A percentile compares a stretch with the other conserved stretches of the same genome.
These are phyloP conservation scores for Ogataea wickerhamii DNA, from an alignment of 805 yeast genomes.

Conservation along the genomic window DNA sequence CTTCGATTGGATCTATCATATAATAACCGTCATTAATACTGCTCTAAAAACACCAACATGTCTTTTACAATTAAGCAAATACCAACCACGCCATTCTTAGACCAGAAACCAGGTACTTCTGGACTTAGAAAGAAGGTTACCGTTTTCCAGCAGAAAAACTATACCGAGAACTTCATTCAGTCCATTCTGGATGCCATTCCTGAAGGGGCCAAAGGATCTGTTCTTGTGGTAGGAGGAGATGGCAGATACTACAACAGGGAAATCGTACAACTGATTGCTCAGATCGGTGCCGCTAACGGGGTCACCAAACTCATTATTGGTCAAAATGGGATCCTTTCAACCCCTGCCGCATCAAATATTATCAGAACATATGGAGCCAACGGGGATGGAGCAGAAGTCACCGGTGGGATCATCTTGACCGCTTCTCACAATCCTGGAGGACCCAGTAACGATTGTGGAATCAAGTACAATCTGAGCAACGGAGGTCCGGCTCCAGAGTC, in stretches of 20 bases:
- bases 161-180: slow-evolving; percentile 93
- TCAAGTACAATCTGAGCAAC: slow-evolving; percentile 88
- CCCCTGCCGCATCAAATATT: slow-evolving; percentile 95
- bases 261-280: slow-evolving; percentile 76
- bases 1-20: no score
- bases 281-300: slow-evolving; percentile 88
- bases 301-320: slow-evolving; percentile 84
- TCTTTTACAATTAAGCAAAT: slow-evolving; percentile 30
- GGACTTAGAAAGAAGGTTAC: slow-evolving; percentile 90
- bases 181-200: slow-evolving; percentile 83
- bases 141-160: slow-evolving; percentile 72
- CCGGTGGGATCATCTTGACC: slow-evolving; percentile 95
- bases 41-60: no score
- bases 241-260: slow-evolving; percentile 87
- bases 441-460: slow-evolving; percentile 86
- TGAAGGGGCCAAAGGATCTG: slow-evolving; percentile 72
- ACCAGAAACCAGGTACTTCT: slow-evolving; percentile 98
- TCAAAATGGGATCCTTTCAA: slow-evolving; percentile 80
- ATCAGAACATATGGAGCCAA: slow-evolving; percentile 57
- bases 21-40: no score
- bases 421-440: slow-evolving; percentile 99
- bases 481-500: slow-evolving; percentile 99
- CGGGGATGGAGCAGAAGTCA: slow-evolving; percentile 45
- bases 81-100: slow-evolving; percentile 71
- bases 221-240: slow-evolving; percentile 93